Base-by-base conservation (phyloP, 208 protist species). In the Crithidia expoeki region DNA sequence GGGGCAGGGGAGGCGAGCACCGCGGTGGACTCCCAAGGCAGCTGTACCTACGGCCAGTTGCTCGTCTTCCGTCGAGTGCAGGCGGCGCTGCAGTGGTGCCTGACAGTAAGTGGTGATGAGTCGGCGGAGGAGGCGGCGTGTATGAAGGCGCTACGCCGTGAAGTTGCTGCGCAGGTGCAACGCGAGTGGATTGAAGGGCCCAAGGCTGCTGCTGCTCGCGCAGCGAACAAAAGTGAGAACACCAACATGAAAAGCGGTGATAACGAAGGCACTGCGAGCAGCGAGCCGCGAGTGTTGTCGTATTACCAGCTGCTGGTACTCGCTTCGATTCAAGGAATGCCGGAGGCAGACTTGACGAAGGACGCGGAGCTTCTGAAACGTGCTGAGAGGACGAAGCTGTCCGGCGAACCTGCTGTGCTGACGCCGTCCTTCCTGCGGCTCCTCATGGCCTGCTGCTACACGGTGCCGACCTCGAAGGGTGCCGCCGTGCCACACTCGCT, bases 291-390 rank as follows among this genome's bases (percentile, higher is more conserved):
- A 12, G 27, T 83, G 46, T 53, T 95, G 28, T 92, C 86, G 19
- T 95, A 86, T 68, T 87, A 80, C 60, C 79, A 95, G 60, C 79
- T 95, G 9, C 62, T 89, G 27, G 61, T 87, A 16, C 71, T 95
- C 0, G 82, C 77, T 12, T 72, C 78, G n/a, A 30, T 93, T 40
- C 62, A 83, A 36, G 89, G 89, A 38, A 95, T 95, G 86, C 89
- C 86, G 12, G 65, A 74, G 64, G 76, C 82, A 16, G 74, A 92
- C 34, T 34, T 95, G 4, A 79, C 74, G 9, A 76, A 88, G 33
- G 83, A 85, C 34, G 85, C 58, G 28, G 74, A 70, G 44, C 76
- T 95, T 4, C 25, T 79, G 42, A 67, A 65, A 0, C 89, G 89
- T 17, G 84, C 89, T 6, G 62, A 56, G 49, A 60, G 51, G 36